These are phyloP conservation scores for Cystobasidium ongulense DNA, from an alignment of 768 basidiomycete species.

Conservation along the genomic window DNA sequence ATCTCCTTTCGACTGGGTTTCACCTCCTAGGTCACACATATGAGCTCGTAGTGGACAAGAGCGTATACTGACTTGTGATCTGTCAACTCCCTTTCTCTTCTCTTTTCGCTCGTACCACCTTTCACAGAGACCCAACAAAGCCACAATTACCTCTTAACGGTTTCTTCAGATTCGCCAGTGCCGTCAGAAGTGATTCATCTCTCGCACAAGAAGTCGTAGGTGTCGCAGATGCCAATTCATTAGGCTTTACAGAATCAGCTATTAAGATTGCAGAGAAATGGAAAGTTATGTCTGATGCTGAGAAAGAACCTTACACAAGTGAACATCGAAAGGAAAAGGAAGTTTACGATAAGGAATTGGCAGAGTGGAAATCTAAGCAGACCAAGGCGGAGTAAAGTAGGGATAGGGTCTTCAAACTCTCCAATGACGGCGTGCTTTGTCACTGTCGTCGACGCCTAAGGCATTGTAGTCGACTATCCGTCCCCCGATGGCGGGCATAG, in stretches of 20 bases:
- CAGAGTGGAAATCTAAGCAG: conserved; percentile 19
- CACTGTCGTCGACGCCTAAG: too few relatives aligned
- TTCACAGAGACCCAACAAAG: conserved; percentile 27
- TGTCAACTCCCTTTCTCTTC: background rate
- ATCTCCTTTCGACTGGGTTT: background rate
- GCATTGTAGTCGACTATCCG: too few relatives aligned
- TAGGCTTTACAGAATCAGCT: background rate
- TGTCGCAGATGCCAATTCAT: background rate
- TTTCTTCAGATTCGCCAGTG: conserved; percentile 27
- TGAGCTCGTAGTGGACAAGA: too few relatives aligned
- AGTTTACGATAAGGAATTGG: conserved; percentile 4
- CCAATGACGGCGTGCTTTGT: too few relatives aligned
- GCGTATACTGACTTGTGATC: background rate
- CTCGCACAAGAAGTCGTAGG: conserved; percentile 4
- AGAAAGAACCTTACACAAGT: conserved; percentile 24
- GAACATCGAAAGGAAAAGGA: conserved; percentile 26
- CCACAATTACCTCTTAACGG: conserved; percentile 26
- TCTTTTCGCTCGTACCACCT: background rate
- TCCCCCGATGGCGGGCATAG: too few relatives aligned
- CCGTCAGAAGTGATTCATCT: conserved; percentile 1
- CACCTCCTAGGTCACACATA: too few relatives aligned
- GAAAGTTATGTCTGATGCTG: conserved; percentile 20
- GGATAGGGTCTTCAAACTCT: too few relatives aligned
- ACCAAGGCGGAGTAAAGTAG: too few relatives aligned
- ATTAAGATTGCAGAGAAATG: conserved; percentile 24